A percentile compares a stretch with the other conserved stretches of the same genome.
Evolutionary conservation across 2,329 filamentous ascomycete genomes (phyloP).

Genomic region (Dactylellina leptospora): DNA sequence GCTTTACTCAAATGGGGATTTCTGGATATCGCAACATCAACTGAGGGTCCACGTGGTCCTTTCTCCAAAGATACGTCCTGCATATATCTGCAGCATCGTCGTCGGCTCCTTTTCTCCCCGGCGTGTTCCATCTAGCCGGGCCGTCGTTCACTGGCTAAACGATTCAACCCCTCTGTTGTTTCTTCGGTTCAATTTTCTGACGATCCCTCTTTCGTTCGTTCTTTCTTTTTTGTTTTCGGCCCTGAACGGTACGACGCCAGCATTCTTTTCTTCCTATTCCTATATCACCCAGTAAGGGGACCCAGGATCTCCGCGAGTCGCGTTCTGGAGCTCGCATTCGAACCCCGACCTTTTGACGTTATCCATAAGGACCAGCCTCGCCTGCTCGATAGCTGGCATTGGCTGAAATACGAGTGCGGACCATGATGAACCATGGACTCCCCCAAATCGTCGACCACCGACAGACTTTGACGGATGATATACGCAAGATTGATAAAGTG

Average conservation of each 20-base stretch:
- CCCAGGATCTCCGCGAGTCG: conserved; percentile 8
- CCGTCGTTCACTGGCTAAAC: conserved; percentile 9
- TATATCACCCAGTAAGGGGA: conserved; percentile 10
- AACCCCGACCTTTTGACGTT: conserved; percentile 1
- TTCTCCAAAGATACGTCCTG: conserved; percentile 35
- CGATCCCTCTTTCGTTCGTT: conserved; percentile 12
- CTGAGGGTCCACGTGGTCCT: conserved; percentile 52
- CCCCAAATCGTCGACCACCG: conserved; percentile 61
- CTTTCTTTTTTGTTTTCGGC: conserved; percentile 24
- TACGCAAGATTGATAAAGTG: conserved; percentile 60
- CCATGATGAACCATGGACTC: conserved; percentile 51
- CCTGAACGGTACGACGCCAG: not conserved
- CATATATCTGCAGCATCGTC: conserved; percentile 51
- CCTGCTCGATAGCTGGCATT: conserved; percentile 22
- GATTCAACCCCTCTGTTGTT: conserved; percentile 32
- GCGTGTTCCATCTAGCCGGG: conserved; percentile 27
- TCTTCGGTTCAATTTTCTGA: conserved; percentile 22
- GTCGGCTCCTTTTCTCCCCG: conserved; percentile 32
- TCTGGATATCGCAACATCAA: conserved; percentile 44
- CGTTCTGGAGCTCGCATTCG: conserved; percentile 5
- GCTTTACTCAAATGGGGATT: conserved; percentile 53
- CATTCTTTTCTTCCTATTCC: conserved; percentile 13
- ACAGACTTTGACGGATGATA: conserved; percentile 59
- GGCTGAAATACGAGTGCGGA: conserved; percentile 13
- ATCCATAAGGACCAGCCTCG: conserved; percentile 7